Evolutionary conservation across 305 asterid species (phyloP).

Genomic region (Fraxinus platypoda): DNA sequence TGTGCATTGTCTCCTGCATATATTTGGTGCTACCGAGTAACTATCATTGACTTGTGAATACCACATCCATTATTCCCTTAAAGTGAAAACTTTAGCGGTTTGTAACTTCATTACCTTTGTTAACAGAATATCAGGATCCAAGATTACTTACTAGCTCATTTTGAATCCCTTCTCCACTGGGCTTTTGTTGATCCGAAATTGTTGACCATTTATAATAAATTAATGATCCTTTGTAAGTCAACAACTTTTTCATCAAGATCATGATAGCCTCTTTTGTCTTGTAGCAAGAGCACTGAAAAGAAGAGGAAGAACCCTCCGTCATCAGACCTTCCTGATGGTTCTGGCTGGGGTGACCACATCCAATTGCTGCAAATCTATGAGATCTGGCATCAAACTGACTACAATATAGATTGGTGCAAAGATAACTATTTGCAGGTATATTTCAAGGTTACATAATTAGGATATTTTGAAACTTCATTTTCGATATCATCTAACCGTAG

Average conservation of each 20-base stretch:
- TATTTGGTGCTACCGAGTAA: neutral
- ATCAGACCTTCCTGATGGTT: constrained; percentile 88
- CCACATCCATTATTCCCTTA: constrained; percentile 1
- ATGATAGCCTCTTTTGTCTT: constrained; percentile 13
- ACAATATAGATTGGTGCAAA: constrained; percentile 71
- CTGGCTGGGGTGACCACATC: constrained; percentile 95
- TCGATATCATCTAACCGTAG: neutral
- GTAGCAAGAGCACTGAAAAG: constrained; percentile 63
- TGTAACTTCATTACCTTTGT: neutral
- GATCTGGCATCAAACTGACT: constrained; percentile 79
- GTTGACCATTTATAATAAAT: neutral
- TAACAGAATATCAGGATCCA: neutral
- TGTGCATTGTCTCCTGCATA: neutral
- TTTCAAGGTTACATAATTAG: neutral
- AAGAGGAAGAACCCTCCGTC: constrained; percentile 68
- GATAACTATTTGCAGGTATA: constrained; percentile 87
- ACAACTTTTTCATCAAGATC: constrained; percentile 11
- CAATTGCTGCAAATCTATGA: constrained; percentile 89
- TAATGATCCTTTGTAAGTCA: neutral
- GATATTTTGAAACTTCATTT: neutral
- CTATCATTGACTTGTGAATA: neutral
- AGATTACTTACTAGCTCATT: neutral
- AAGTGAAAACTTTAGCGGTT: neutral
- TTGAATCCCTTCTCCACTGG: neutral
- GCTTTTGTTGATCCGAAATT: neutral